Conservation (phyloP, 140 eudicot species). For the Anethum foeniculum region DNA sequence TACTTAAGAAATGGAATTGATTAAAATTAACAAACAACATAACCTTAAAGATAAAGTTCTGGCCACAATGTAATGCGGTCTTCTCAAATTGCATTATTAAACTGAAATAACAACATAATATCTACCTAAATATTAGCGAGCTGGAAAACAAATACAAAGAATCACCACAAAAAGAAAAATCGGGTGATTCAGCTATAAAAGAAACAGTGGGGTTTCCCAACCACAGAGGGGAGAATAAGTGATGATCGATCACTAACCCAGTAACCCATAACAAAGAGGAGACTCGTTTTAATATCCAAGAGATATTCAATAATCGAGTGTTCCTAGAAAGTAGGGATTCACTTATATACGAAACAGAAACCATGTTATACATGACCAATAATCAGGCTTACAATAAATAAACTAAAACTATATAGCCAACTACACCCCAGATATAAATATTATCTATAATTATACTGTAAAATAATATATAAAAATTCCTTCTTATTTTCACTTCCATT, state of each 20-base stretch:
- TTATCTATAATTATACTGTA: no score
- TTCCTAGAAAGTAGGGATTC: background rate
- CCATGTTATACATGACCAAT: background rate
- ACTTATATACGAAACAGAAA: background rate
- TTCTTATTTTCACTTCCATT: background rate
- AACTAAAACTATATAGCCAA: background rate
- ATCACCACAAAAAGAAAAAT: background rate
- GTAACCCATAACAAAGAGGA: background rate
- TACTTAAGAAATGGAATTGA: conserved; percentile 14
- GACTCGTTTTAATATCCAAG: background rate
- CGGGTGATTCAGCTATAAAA: background rate
- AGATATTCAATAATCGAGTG: background rate
- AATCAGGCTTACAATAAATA: background rate
- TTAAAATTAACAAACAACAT: conserved; percentile 7
- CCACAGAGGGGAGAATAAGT: background rate
- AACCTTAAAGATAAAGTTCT: background rate
- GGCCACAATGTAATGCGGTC: background rate
- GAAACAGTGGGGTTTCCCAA: background rate
- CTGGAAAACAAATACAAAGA: background rate
- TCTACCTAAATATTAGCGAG: background rate
- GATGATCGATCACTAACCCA: background rate
- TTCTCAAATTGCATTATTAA: background rate
- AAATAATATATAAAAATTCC: background rate
- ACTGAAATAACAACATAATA: background rate
- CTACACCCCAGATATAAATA: background rate